These are phyloP conservation scores for Bipolaris victoriae DNA, from an alignment of 2,329 filamentous ascomycete species.

Conservation along the genomic window DNA sequence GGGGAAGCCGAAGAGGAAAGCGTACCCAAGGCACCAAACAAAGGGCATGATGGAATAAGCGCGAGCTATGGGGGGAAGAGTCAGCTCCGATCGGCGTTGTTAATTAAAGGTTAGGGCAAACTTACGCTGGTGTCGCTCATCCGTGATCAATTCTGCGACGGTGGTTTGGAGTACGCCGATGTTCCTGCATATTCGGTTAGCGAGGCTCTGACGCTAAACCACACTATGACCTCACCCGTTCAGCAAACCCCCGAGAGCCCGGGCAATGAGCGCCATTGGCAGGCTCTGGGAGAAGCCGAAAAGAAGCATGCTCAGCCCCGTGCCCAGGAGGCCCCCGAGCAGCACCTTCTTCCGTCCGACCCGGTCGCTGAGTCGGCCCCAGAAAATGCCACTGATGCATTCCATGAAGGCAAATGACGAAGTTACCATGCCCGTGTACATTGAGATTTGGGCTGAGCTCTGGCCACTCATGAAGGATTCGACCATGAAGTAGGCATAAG, in stretches of 20 bases:
- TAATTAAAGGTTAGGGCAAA: slow-evolving; percentile 23
- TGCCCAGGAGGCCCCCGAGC: slow-evolving; percentile 86
- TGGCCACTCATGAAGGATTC: slow-evolving; percentile 85
- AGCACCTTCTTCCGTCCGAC: slow-evolving; percentile 93
- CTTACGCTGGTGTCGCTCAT: slow-evolving; percentile 90
- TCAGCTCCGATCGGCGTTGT: slow-evolving; percentile 30
- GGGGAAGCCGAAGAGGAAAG: slow-evolving; percentile 25
- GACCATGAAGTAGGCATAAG: slow-evolving; percentile 98
- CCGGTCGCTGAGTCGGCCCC: slow-evolving; percentile 90
- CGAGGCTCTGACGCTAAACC: slow-evolving; percentile 30
- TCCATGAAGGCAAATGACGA: slow-evolving; percentile 96
- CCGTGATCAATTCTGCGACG: slow-evolving; percentile 89
- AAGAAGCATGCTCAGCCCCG: slow-evolving; percentile 86
- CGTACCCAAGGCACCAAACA: slow-evolving; percentile 91
- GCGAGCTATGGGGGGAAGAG: slow-evolving; percentile 63
- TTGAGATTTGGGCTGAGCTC: slow-evolving; percentile 78
- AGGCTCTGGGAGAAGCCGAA: slow-evolving; percentile 90
- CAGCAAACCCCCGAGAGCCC: slow-evolving; percentile 85
- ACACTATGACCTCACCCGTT: slow-evolving; percentile 73
- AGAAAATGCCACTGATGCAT: slow-evolving; percentile 89
- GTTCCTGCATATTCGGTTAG: slow-evolving; percentile 65
- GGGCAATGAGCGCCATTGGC: slow-evolving; percentile 80
- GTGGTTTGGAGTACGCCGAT: slow-evolving; percentile 96
- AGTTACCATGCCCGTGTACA: slow-evolving; percentile 95
- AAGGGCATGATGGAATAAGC: slow-evolving; percentile 98